Evolutionary conservation across 305 asterid genomes (phyloP).

Genomic region (Fraxinus greggii): DNA sequence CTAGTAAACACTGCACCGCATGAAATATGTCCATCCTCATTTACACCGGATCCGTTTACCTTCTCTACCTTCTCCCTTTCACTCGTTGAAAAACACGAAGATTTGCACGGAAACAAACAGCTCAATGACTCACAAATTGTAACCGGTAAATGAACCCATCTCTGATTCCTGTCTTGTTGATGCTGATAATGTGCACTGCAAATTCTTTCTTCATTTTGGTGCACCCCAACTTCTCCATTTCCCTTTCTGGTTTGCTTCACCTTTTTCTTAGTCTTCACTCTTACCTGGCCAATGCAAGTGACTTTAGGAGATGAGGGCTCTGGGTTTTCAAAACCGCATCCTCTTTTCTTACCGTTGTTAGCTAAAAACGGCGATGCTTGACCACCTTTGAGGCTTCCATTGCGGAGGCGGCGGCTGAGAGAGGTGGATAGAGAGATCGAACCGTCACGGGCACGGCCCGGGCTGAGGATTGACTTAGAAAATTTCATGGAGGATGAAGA

Average conservation of each 20-base stretch:
- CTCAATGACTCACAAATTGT: slow-evolving; percentile 85
- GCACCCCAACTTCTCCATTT: slow-evolving; percentile 57
- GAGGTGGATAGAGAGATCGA: slow-evolving; percentile 65
- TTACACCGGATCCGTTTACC: slow-evolving; percentile 24
- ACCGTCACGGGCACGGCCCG: slow-evolving; percentile 68
- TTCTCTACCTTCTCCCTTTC: slow-evolving; percentile 42
- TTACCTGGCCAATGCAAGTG: slow-evolving; percentile 91
- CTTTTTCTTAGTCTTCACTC: slow-evolving; percentile 89
- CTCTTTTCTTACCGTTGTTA: slow-evolving; percentile 50
- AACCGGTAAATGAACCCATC: slow-evolving; percentile 86
- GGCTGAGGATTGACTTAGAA: slow-evolving; percentile 82
- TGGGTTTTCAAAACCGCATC: slow-evolving; percentile 71
- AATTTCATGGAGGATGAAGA: slow-evolving; percentile 81
- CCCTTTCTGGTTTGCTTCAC: slow-evolving; percentile 54
- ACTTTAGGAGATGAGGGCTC: slow-evolving; percentile 97
- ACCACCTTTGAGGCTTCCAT: slow-evolving; percentile 75
- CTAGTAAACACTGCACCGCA: slow-evolving; percentile 75
- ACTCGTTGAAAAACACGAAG: slow-evolving; percentile 53
- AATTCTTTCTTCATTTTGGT: slow-evolving; percentile 27
- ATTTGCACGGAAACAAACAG: slow-evolving; percentile 77
- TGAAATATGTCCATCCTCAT: slow-evolving; percentile 36
- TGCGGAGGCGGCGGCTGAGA: slow-evolving; percentile 80
- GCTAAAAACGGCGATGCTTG: slow-evolving; percentile 80
- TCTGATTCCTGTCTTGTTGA: slow-evolving; percentile 65
- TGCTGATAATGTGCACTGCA: slow-evolving; percentile 41